Evolutionary conservation across 192 early-diverging fungal species (phyloP).

Genomic region (Coemansia sp.): DNA sequence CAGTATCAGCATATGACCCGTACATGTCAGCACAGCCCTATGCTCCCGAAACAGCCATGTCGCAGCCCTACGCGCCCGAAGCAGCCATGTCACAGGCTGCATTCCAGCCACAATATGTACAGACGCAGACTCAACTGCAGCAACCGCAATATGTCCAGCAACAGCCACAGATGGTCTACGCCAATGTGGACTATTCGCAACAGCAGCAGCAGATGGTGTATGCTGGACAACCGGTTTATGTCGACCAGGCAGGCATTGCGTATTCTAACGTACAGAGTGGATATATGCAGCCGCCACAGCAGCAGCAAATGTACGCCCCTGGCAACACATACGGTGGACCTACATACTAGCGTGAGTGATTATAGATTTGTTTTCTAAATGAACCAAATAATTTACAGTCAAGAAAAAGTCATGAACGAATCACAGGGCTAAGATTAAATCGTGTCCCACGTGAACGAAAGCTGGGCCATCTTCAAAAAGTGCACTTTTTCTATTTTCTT

Average conservation of each 20-base stretch:
- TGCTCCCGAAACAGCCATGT: neutral
- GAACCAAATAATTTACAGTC: neutral
- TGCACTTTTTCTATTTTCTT: slow-evolving; percentile 3
- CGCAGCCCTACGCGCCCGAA: slow-evolving; percentile 4
- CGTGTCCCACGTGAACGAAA: too few species aligned
- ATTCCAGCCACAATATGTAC: slow-evolving; percentile 1
- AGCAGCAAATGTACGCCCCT: slow-evolving; percentile 47
- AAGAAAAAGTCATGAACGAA: too few species aligned
- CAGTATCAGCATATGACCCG: slow-evolving; percentile 1
- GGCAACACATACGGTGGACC: slow-evolving; percentile 30
- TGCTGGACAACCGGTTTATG: slow-evolving; percentile 1
- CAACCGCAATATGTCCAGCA: slow-evolving; percentile 14
- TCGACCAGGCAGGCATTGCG: neutral
- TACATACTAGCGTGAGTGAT: slow-evolving; percentile 8
- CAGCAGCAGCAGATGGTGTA: slow-evolving; percentile 15
- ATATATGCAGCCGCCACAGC: slow-evolving; percentile 12
- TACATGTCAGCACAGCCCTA: slow-evolving; percentile 16
- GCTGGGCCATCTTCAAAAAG: neutral
- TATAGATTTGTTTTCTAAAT: neutral
- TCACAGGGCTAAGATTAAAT: too few species aligned
- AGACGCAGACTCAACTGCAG: slow-evolving; percentile 5
- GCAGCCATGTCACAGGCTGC: slow-evolving; percentile 3
- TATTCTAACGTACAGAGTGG: slow-evolving; percentile 6
- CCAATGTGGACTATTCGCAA: slow-evolving; percentile 25
- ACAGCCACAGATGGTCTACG: slow-evolving; percentile 21